Percentiles rank a stretch among this genome's conserved stretches.
Conservation (phyloP, 108 stramenopile species). For the Mediolabrus comicus region DNA sequence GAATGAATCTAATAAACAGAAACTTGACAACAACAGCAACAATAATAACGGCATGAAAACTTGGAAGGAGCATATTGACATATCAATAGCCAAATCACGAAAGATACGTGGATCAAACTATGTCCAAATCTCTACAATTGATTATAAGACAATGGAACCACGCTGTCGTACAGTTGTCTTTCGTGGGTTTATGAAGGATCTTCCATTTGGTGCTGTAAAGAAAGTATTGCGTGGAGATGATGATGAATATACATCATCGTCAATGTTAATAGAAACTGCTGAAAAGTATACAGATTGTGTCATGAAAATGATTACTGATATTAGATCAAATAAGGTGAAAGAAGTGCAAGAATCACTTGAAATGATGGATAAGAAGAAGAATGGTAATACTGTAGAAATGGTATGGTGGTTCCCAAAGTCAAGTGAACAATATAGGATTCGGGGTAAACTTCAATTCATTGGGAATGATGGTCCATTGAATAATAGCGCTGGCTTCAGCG, state of each 20-base stretch:
- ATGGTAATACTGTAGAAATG: slow-evolving; percentile 57
- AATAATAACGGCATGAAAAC: neutral
- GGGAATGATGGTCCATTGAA: slow-evolving; percentile 49
- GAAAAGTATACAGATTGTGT: slow-evolving; percentile 27
- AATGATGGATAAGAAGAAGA: neutral
- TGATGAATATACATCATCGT: neutral
- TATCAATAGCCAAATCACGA: slow-evolving; percentile 72
- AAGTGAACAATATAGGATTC: slow-evolving; percentile 86
- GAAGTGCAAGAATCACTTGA: slow-evolving; percentile 26
- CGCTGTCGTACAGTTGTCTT: slow-evolving; percentile 78
- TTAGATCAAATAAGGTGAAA: slow-evolving; percentile 65
- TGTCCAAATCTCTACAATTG: slow-evolving; percentile 83
- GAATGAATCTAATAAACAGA: neutral
- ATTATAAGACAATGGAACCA: slow-evolving; percentile 57
- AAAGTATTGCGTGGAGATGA: neutral
- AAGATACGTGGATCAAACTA: slow-evolving; percentile 89
- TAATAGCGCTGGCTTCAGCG: neutral
- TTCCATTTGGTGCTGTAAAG: neutral
- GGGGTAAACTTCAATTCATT: slow-evolving; percentile 69
- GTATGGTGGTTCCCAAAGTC: slow-evolving; percentile 90
- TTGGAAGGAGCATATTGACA: slow-evolving; percentile 68
- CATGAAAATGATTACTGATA: slow-evolving; percentile 85
- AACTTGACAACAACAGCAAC: neutral
- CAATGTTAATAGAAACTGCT: neutral
- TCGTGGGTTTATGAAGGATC: slow-evolving; percentile 40